Evolutionary conservation across 2,329 filamentous ascomycete species (phyloP).

Genomic region (Colletotrichum horii): DNA sequence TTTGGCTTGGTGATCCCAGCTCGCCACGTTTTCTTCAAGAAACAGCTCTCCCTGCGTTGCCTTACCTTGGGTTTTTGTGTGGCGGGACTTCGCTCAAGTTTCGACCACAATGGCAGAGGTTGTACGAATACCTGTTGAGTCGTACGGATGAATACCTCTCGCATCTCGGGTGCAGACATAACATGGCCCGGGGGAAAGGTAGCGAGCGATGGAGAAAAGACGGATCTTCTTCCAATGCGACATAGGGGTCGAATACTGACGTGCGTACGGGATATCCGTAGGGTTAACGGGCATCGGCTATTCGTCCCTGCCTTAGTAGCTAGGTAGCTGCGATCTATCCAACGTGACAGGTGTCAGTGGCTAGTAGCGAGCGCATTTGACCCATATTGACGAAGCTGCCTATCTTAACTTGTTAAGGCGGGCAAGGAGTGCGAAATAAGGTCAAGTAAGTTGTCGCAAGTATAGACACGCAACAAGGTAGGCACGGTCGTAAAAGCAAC

Average conservation of each 20-base stretch:
- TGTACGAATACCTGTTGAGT: background rate
- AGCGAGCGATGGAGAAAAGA: background rate
- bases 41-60: background rate
- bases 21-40: slow-evolving; percentile 15
- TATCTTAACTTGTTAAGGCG: background rate
- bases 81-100: background rate
- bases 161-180: background rate
- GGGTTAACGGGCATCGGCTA: background rate
- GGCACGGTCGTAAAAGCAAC: background rate
- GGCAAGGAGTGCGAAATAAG: background rate
- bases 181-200: background rate
- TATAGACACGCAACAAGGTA: background rate
- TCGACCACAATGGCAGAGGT: background rate
- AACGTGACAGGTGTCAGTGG: background rate
- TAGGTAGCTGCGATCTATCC: background rate
- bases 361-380: background rate
- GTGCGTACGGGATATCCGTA: background rate
- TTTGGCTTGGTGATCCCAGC: background rate
- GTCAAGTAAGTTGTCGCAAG: background rate
- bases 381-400: background rate
- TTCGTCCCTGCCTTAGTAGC: background rate
- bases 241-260: background rate
- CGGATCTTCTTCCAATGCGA: background rate
- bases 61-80: background rate
- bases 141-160: background rate